Percentiles rank a stretch among this genome's conserved stretches.
Evolutionary conservation across 345 rosid genomes (phyloP).

Genomic region (Microthlaspi erraticum): DNA sequence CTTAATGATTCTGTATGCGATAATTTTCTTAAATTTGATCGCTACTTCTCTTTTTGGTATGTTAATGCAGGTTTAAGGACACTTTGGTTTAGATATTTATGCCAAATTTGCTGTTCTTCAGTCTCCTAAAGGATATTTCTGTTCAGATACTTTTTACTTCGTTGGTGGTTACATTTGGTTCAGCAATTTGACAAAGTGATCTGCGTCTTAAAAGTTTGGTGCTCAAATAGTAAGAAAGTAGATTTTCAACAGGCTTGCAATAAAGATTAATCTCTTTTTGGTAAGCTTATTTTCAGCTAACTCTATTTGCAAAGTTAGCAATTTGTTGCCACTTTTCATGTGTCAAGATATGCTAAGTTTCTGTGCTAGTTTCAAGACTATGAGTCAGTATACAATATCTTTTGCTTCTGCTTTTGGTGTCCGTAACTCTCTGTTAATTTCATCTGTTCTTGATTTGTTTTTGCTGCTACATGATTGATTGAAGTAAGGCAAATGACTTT

Average conservation of each 20-base stretch:
- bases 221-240: slow-evolving; percentile 54
- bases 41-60: slow-evolving; percentile 35
- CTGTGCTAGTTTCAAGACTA: slow-evolving; percentile 9
- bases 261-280: slow-evolving; percentile 45
- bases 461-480: slow-evolving; percentile 11
- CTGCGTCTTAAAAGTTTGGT: slow-evolving; percentile 41
- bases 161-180: slow-evolving; percentile 49
- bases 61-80: slow-evolving; percentile 58
- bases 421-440: slow-evolving; percentile 6
- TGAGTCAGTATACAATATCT: slow-evolving; percentile 5
- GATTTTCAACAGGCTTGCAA: slow-evolving; percentile 57
- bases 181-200: slow-evolving; percentile 44
- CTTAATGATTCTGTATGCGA: background rate
- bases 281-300: slow-evolving; percentile 54
- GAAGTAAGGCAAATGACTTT: background rate
- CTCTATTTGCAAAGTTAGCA: background rate
- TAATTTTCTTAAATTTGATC: slow-evolving; percentile 20
- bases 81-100: slow-evolving; percentile 41
- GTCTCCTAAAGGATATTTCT: slow-evolving; percentile 38
- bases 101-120: slow-evolving; percentile 44
- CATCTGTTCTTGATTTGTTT: slow-evolving; percentile 8
- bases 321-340: background rate
- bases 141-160: slow-evolving; percentile 36
- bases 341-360: slow-evolving; percentile 10
- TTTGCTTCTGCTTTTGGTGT: slow-evolving; percentile 9